Conservation (phyloP, 345 rosid species). For the Syzygium jambos region DNA sequence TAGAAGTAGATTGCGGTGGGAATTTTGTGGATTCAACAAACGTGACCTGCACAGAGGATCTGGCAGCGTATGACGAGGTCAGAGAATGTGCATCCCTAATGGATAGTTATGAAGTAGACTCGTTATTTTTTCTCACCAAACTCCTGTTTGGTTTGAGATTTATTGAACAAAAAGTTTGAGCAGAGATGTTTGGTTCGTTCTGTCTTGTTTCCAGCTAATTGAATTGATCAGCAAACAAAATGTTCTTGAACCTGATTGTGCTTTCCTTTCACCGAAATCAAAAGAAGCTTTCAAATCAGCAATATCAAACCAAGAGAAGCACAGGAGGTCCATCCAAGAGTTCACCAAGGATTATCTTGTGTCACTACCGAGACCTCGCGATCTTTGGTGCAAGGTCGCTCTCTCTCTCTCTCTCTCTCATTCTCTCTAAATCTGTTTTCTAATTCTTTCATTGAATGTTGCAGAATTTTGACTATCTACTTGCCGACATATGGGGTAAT, state of each 20-base stretch:
- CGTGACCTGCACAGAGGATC: conserved; percentile 2
- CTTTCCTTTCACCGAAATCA: background rate
- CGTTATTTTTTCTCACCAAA: background rate
- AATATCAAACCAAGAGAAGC: background rate
- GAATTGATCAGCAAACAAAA: background rate
- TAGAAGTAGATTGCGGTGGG: background rate
- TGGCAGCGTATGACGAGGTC: background rate
- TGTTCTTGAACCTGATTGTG: background rate
- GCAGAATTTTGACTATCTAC: conserved; percentile 9
- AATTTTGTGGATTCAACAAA: conserved; percentile 5
- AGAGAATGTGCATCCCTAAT: background rate
- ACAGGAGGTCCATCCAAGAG: background rate
- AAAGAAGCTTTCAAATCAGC: background rate
- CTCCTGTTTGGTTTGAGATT: background rate
- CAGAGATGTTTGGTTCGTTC: background rate
- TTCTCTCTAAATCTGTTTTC: background rate
- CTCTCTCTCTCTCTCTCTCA: background rate
- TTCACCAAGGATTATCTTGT: background rate
- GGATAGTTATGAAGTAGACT: background rate
- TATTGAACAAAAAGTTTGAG: background rate
- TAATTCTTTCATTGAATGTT: background rate
- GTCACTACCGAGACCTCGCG: background rate
- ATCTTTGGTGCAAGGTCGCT: background rate
- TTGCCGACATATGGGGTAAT: conserved; percentile 11
- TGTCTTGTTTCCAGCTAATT: background rate